Conservation (phyloP, 2,329 filamentous ascomycete species). For the Fusarium sp. region DNA sequence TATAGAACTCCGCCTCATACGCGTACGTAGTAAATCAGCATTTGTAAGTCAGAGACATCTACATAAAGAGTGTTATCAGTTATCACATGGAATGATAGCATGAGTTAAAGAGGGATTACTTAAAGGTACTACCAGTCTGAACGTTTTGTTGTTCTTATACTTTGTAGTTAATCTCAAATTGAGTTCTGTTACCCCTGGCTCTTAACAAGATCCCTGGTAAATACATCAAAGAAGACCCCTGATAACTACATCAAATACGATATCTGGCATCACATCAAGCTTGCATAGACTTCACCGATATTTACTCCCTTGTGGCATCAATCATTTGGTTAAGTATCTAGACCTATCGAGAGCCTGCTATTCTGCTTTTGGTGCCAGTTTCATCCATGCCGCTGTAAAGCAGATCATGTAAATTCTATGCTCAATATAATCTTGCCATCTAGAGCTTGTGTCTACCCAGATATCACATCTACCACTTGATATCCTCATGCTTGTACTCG, state of each 20-base stretch:
- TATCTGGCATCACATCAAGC: not conserved
- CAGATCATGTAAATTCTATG: not conserved
- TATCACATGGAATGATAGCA: too few relatives aligned
- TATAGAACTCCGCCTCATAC: constrained; percentile 33
- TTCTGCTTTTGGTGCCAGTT: not conserved
- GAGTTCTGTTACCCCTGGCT: not conserved
- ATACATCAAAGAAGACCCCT: not conserved
- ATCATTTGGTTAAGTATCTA: not conserved
- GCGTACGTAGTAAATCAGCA: constrained; percentile 5
- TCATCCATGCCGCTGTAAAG: not conserved
- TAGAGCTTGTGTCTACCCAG: not conserved
- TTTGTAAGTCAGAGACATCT: not conserved
- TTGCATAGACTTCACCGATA: not conserved
- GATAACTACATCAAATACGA: not conserved
- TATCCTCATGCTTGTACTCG: constrained; percentile 1
- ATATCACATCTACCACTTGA: constrained; percentile 22
- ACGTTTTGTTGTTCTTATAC: too few relatives aligned
- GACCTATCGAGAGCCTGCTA: not conserved
- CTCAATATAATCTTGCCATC: not conserved
- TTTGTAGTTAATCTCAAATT: not conserved
- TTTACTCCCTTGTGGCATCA: not conserved
- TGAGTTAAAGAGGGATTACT: too few relatives aligned
- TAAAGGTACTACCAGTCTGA: too few relatives aligned
- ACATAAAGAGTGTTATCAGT: not conserved
- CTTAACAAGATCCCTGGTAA: not conserved